Percentiles rank a stretch among this genome's conserved stretches.
Conservation (phyloP, 495 filamentous ascomycete genomes). For the Aspergillus avenaceus region DNA sequence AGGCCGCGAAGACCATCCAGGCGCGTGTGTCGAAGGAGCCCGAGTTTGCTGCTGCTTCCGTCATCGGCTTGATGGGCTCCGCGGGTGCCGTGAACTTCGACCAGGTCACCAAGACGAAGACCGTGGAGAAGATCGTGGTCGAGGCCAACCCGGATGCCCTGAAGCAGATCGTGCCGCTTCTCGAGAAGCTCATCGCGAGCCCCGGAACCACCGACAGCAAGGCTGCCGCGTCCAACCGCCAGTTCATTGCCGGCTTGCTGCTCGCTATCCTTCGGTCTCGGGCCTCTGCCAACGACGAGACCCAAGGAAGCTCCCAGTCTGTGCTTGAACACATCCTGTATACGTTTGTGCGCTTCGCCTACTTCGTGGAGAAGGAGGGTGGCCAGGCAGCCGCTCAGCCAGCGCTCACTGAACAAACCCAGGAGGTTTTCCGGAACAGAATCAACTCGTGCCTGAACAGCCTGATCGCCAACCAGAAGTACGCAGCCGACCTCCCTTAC, state of each 20-base stretch:
- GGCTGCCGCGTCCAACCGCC: conserved; percentile 39
- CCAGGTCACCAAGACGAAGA: conserved; percentile 82
- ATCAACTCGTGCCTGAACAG: conserved; percentile 66
- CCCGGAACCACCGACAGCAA: conserved; percentile 42
- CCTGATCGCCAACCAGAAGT: conserved; percentile 59
- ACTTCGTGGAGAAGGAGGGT: conserved; percentile 29
- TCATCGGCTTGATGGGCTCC: conserved; percentile 63
- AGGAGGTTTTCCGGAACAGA: conserved; percentile 63
- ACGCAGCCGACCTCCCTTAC: conserved; percentile 46
- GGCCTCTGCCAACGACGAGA: conserved; percentile 29
- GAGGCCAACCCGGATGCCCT: conserved; percentile 50
- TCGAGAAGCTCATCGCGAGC: conserved; percentile 34
- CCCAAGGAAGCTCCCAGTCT: conserved; percentile 26
- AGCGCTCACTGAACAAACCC: conserved; percentile 54
- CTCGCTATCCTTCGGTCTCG: conserved; percentile 41
- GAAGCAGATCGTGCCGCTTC: conserved; percentile 36
- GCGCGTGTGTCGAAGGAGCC: conserved; percentile 61
- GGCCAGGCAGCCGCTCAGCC: conserved; percentile 31
- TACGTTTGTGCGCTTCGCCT: conserved; percentile 41
- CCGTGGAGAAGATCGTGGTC: conserved; percentile 68
- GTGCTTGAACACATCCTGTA: conserved; percentile 38
- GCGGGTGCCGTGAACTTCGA: conserved; percentile 78
- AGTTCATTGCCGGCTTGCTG: conserved; percentile 46
- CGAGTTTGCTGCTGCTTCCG: conserved; percentile 50
- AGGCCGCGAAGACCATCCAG: conserved; percentile 65